Evolutionary conservation across 129 eudicot species (phyloP), one percentile per base, ranked within the genome.

Genomic region (Saposhnikovia divaricata): DNA sequence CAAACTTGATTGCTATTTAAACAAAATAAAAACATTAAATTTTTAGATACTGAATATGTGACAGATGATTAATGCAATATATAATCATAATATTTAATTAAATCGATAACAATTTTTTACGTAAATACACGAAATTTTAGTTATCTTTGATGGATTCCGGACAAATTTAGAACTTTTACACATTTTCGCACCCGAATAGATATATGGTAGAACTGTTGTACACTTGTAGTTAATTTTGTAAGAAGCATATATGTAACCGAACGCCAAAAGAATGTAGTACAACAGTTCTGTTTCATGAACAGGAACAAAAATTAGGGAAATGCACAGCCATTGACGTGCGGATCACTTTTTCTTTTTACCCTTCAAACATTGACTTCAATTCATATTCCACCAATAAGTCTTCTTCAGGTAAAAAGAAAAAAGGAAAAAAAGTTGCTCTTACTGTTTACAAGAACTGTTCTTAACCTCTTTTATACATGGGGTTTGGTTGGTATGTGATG

Each of bases 281-380:
- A 61, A 0, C 3, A 59, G 34, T 31, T 0, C 66, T 59, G 31
- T 59, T 59, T n/a, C 31, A n/a, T 28, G 19, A 28, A 31, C 18
- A 28, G 40, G 72, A 5, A 65, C 27, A 65, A 31, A 31, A 4
- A 11, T 27, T 14, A 45, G 25, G 53, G 9, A 40, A 39, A 39
- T n/a, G 21, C 61, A 43, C 1, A 27, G 9, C n/a, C 57, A 46
- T 75, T 75, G 78, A 75, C 78, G 51, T 75, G 59, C 31, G 61
- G n/a, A 46, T 42, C 13, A 18, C 37, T 27, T 45, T 75, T 7
- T 42, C 9, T 0, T 25, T 3, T 46, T 79, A 25, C 76, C 61
- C 81, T 79, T 82, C 16, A 46, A 76, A 66, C 72, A 77, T 76
- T 77, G 80, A 82, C 81, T 65, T 79, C 76, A 9, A 9, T 46